Conservation (phyloP, 768 basidiomycete species). For the Trametes cingulata region DNA sequence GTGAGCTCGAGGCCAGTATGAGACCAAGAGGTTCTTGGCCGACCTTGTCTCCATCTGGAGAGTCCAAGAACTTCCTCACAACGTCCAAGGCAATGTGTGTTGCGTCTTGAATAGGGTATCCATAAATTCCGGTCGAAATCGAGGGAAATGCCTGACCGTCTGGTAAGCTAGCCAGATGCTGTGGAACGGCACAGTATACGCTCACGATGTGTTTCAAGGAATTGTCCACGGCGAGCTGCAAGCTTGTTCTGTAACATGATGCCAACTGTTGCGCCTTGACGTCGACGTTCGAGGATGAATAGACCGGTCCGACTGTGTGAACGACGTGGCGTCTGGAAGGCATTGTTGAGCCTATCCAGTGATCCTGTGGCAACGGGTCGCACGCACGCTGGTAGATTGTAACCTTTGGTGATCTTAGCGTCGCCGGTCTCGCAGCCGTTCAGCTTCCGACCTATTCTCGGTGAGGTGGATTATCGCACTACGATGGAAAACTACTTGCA, state of each 20-base stretch:
- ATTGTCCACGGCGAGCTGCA: conserved; percentile 62
- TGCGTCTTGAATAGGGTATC: conserved; percentile 74
- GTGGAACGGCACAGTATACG: not conserved
- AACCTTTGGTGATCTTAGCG: conserved; percentile 78
- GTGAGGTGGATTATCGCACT: not conserved
- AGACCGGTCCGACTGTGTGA: conserved; percentile 81
- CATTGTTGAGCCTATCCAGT: not conserved
- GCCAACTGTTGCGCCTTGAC: conserved; percentile 54
- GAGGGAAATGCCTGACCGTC: conserved; percentile 71
- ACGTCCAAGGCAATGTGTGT: conserved; percentile 67
- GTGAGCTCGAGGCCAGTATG: too few relatives aligned
- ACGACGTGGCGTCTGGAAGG: conserved; percentile 63
- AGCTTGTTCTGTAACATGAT: conserved; percentile 67
- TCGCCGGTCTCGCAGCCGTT: conserved; percentile 71
- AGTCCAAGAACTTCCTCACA: conserved; percentile 58
- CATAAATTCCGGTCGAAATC: conserved; percentile 78
- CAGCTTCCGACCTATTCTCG: conserved; percentile 53
- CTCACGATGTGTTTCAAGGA: conserved; percentile 65
- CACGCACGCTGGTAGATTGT: conserved; percentile 74
- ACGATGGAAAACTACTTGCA: conserved; percentile 45
- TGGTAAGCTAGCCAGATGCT: not conserved
- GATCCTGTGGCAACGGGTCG: not conserved
- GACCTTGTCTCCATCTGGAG: conserved; percentile 45
- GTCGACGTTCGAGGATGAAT: conserved; percentile 42
- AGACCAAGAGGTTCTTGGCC: conserved; percentile 1